Conservation (phyloP, 1,284 basidiomycete genomes). For the Microbotryum silenes-acaulis region DNA sequence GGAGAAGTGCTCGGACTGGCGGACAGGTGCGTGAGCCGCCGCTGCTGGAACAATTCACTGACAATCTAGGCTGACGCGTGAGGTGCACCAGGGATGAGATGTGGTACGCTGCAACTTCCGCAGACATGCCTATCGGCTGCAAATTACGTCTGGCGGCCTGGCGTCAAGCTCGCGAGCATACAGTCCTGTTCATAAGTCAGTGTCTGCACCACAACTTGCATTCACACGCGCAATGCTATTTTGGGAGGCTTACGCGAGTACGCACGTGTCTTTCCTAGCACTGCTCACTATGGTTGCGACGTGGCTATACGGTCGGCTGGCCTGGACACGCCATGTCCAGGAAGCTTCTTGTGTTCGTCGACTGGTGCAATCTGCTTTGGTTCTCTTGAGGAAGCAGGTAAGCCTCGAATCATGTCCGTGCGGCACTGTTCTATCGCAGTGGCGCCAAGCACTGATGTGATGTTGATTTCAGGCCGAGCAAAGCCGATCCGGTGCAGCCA, state of each 20-base stretch:
- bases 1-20: constrained; percentile 69
- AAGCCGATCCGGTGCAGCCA: constrained; percentile 72
- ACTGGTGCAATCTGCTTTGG: too few relatives aligned
- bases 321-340: too few relatives aligned
- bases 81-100: constrained; percentile 53
- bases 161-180: constrained; percentile 48
- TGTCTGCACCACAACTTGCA: too few relatives aligned
- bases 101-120: constrained; percentile 68
- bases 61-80: background rate
- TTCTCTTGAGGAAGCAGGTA: constrained; percentile 24
- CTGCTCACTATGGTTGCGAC: too few relatives aligned
- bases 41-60: too few relatives aligned
- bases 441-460: background rate
- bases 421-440: background rate
- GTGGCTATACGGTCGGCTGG: too few relatives aligned
- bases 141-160: constrained; percentile 59
- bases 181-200: too few relatives aligned
- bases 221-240: too few relatives aligned
- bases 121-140: constrained; percentile 64
- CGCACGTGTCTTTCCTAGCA: too few relatives aligned
- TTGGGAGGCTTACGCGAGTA: too few relatives aligned
- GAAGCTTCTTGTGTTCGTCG: too few relatives aligned
- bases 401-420: background rate
- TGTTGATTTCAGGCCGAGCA: constrained; percentile 49
- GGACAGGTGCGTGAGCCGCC: constrained; percentile 51